Base-by-base conservation (phyloP, 345 rosid genomes). In the Euphorbia lathyris region DNA sequence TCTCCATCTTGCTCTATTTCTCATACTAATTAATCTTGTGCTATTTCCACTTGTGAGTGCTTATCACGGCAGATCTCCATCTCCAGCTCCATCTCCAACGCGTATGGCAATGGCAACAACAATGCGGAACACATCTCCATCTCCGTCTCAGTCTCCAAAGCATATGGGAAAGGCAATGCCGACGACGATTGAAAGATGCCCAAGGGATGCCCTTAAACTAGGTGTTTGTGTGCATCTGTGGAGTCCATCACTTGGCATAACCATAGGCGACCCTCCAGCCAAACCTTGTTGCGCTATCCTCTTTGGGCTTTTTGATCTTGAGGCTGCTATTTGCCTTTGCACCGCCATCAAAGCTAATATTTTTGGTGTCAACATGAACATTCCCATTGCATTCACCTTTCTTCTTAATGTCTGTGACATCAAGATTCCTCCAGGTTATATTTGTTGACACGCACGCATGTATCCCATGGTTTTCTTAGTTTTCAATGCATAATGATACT, bases 291-390 rank as follows among this genome's bases (percentile, higher is more conserved):
- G 88, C 70, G 61, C 75, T 68, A 78, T 85, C 58, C 58, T 85
- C 36, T 63, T 74, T 59, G 86, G 85, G 47, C 86, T 85, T 2
- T 80, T 77, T 42, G 83, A 85, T 74, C 76, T 82, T 51, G 88
- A 85, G 63, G 86, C 88, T 23, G 86, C 88, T 52, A 69, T 77
- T 45, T 85, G 88, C 72, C 88, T 85, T 47, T 85, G 88, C 80
- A 85, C 88, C 1, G 86, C 86, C 40, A 79, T 85, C 36, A 83
- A 79, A 79, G 86, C 82, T 57, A 83, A 81, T 67, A 22, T 85
- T 67, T 73, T 85, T 69, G 88, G 88, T 27, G 76, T 85, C 72
- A 78, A 81, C 78, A 78, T 85, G 32, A 77, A 85, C 71, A 26
- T 85, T 22, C 88, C 88, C 32, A 32, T 85, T 30, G 76, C 84